Evolutionary conservation across 805 yeast genomes (phyloP).

Genomic region (Candida chilensis): DNA sequence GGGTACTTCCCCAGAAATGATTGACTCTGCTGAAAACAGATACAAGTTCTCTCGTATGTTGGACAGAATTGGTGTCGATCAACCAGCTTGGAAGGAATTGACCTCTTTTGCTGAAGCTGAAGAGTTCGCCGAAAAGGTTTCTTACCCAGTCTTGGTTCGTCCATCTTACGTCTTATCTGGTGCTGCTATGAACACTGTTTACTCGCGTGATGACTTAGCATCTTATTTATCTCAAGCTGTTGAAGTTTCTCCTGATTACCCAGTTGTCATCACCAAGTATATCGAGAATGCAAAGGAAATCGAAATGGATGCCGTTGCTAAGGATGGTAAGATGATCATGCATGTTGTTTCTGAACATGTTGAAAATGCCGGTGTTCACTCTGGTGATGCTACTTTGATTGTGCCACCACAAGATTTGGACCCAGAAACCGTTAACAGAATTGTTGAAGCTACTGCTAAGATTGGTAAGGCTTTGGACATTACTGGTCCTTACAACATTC

Average conservation of each 20-base stretch:
- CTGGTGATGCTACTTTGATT: conserved; percentile 97
- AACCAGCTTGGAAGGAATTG: conserved; percentile 98
- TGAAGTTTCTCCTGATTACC: conserved; percentile 95
- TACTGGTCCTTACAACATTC: conserved; percentile 97
- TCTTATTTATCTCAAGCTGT: conserved; percentile 89
- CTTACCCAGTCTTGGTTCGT: conserved; percentile 93
- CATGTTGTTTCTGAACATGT: conserved; percentile 98
- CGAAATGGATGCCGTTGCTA: conserved; percentile 98
- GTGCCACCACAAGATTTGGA: conserved; percentile 96
- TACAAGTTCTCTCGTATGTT: conserved; percentile 96
- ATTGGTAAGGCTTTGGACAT: conserved; percentile 91
- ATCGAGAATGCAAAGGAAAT: conserved; percentile 96
- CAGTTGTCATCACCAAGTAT: conserved; percentile 94
- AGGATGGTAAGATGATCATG: conserved; percentile 88
- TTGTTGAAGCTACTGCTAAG: conserved; percentile 92
- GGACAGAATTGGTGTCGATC: conserved; percentile 94
- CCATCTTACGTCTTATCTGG: conserved; percentile 97
- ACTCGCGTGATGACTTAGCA: conserved; percentile 81
- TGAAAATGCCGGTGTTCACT: conserved; percentile 98
- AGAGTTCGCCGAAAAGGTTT: conserved; percentile 79
- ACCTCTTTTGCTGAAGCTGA: conserved; percentile 92
- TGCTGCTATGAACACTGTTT: conserved; percentile 98
- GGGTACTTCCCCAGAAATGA: conserved; percentile 98
- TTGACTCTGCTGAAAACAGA: conserved; percentile 96
- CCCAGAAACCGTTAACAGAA: conserved; percentile 83